Conservation (phyloP, 225 moss, liverwort and hornwort species). For the Pleurozium schreberi region DNA sequence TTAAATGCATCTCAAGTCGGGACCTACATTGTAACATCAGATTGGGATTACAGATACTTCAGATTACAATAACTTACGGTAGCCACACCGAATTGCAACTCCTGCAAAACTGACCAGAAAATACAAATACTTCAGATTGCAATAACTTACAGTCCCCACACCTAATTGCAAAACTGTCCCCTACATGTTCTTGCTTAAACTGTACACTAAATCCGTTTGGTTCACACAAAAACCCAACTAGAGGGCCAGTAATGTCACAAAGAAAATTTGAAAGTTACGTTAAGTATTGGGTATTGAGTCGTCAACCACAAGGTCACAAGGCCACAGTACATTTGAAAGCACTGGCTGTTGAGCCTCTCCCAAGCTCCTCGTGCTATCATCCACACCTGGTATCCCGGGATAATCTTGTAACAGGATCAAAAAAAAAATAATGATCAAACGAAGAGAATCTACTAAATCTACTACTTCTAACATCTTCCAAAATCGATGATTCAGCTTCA, state of each 20-base stretch:
- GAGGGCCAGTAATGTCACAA: background rate
- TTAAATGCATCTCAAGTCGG: background rate
- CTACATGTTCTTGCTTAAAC: background rate
- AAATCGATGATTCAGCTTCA: slow-evolving; percentile 1
- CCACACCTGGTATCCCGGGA: background rate
- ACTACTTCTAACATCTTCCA: background rate
- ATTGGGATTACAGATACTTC: background rate
- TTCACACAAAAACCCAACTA: background rate
- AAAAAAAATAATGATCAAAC: background rate
- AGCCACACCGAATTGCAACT: background rate
- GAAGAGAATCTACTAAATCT: background rate
- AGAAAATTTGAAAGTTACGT: background rate
- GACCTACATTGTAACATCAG: background rate
- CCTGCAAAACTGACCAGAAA: background rate
- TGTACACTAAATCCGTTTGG: background rate
- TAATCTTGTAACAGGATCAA: background rate
- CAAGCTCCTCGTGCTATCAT: background rate
- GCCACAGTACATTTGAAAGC: background rate
- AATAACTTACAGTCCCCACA: background rate
- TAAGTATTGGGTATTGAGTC: background rate
- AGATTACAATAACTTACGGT: no score
- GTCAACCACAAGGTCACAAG: background rate
- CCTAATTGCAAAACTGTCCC: background rate
- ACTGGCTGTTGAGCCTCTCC: background rate
- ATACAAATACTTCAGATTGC: background rate